A percentile compares a stretch with the other conserved stretches of the same genome.
These are phyloP conservation scores for Pugionium cornutum DNA, from an alignment of 345 rosid species.

Conservation along the genomic window DNA sequence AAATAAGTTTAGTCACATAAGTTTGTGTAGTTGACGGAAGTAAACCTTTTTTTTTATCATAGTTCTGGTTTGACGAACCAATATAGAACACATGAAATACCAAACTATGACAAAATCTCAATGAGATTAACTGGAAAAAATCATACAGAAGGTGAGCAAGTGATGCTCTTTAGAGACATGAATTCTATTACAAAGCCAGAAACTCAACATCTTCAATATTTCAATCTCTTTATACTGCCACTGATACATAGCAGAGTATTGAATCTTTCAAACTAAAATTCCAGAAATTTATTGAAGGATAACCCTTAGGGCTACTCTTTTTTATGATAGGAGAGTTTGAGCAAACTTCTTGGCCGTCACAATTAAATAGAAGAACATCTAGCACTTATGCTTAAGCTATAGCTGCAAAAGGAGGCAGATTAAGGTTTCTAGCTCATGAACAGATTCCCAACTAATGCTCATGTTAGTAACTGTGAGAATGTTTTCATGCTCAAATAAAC, in stretches of 20 bases:
- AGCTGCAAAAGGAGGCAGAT: conserved; percentile 10
- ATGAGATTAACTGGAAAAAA: too few relatives aligned
- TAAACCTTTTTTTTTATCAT: too few relatives aligned
- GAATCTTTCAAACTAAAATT: conserved; percentile 19
- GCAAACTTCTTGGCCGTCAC: neutral
- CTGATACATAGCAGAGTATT: neutral
- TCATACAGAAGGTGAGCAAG: too few relatives aligned
- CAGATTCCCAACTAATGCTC: neutral
- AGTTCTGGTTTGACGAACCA: too few relatives aligned
- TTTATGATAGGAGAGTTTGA: neutral
- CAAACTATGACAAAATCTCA: too few relatives aligned
- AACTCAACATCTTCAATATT: too few relatives aligned
- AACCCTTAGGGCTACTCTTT: neutral
- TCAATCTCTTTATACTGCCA: neutral
- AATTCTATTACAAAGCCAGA: too few relatives aligned
- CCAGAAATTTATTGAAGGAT: neutral
- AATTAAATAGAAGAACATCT: neutral
- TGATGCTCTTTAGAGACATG: too few relatives aligned
- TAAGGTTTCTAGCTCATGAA: conserved; percentile 10
- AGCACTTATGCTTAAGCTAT: conserved; percentile 7
- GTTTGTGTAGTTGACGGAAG: too few relatives aligned
- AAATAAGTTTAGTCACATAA: too few relatives aligned
- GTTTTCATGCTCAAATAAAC: conserved; percentile 4
- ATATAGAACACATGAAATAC: too few relatives aligned
- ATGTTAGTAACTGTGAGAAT: neutral